Percentiles rank a stretch among this genome's conserved stretches.
Conservation (phyloP, 2,329 filamentous ascomycete species). For the Plenodomus lindquistii region DNA sequence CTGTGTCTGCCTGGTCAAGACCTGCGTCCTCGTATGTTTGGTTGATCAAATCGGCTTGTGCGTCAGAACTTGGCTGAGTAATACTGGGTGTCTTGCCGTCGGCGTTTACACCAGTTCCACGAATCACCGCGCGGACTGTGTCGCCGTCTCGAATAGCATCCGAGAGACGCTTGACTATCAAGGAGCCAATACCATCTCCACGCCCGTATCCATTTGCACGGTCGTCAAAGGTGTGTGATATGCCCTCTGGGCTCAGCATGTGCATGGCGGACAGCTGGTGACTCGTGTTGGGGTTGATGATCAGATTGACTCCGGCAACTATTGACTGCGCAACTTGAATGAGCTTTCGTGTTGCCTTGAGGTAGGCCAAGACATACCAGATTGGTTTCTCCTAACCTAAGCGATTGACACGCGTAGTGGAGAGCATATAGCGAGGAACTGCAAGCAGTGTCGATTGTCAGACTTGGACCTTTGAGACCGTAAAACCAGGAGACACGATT, state of each 20-base stretch:
- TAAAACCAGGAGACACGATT: background rate
- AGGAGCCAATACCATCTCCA: conserved; percentile 14
- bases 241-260: too few species aligned
- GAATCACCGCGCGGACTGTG: conserved; percentile 50
- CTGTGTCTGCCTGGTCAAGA: conserved; percentile 5
- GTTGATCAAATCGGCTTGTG: conserved; percentile 35
- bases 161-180: background rate
- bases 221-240: conserved; percentile 17
- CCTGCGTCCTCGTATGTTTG: conserved; percentile 6
- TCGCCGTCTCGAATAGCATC: conserved; percentile 61
- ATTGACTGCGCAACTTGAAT: too few species aligned
- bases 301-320: too few species aligned
- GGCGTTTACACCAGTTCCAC: conserved; percentile 40
- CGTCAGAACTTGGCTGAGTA: conserved; percentile 58
- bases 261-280: conserved; percentile 18
- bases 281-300: conserved; percentile 11
- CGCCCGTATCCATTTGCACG: conserved; percentile 24
- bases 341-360: too few species aligned
- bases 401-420: conserved; percentile 19
- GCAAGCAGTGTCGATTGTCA: conserved; percentile 44
- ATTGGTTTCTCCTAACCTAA: conserved; percentile 14
- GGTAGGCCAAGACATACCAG: background rate
- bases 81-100: conserved; percentile 58
- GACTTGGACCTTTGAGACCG: conserved; percentile 8
- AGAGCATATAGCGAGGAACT: conserved; percentile 35